These are phyloP conservation scores for Jasminum sambac DNA, from an alignment of 257 asterid genomes.

Conservation along the genomic window DNA sequence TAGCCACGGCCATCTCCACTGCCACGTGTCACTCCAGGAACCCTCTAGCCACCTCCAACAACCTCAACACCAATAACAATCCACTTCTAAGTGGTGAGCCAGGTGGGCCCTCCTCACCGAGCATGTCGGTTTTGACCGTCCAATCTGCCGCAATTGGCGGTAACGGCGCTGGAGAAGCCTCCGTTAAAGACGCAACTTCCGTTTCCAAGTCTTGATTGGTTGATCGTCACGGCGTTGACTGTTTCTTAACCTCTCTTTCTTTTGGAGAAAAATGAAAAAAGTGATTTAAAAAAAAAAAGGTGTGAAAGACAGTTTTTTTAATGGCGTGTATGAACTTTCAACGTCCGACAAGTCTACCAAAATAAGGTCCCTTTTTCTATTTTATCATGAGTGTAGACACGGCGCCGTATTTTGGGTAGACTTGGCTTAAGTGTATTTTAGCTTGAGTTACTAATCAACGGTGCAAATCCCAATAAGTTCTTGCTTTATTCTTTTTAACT, in stretches of 20 bases:
- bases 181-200: conserved; percentile 53
- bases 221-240: conserved; percentile 35
- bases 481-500: conserved; percentile 18
- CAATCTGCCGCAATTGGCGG: conserved; percentile 56
- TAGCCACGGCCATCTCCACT: conserved; percentile 85
- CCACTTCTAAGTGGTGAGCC: conserved; percentile 33
- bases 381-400: conserved; percentile 2
- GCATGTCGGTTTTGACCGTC: conserved; percentile 65
- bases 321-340: conserved; percentile 6
- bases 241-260: conserved; percentile 14
- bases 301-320: background rate
- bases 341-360: conserved; percentile 40
- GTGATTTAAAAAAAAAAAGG: background rate
- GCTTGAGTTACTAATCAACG: conserved; percentile 27
- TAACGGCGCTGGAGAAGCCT: conserved; percentile 36
- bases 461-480: conserved; percentile 16
- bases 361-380: conserved; percentile 18
- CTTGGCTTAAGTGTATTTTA: conserved; percentile 24
- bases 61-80: conserved; percentile 24
- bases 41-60: conserved; percentile 22
- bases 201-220: conserved; percentile 44
- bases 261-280: background rate
- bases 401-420: conserved; percentile 41
- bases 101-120: conserved; percentile 69
- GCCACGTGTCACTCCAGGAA: conserved; percentile 69